Evolutionary conservation across 2,329 filamentous ascomycete genomes (phyloP).

Genomic region (Colletotrichum sidae): DNA sequence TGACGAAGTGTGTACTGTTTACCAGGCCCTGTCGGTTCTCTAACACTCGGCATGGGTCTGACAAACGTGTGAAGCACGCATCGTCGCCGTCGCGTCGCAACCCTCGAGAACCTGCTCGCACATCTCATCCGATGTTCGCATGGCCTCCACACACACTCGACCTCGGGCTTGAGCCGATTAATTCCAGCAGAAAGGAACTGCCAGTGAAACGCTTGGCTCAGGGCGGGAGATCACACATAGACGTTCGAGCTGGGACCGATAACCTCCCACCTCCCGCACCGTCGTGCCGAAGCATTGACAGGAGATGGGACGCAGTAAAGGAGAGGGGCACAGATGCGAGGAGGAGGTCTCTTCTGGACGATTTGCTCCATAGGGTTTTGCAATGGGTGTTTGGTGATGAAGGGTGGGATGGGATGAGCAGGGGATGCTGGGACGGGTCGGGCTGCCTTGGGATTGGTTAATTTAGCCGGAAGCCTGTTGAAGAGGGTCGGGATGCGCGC

Average conservation of each 20-base stretch:
- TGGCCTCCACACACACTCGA: not conserved
- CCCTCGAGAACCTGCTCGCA: conserved; percentile 10
- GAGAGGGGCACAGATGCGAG: too few species aligned
- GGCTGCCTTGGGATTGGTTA: too few species aligned
- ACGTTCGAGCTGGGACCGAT: not conserved
- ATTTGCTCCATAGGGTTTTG: too few species aligned
- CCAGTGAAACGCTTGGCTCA: conserved; percentile 18
- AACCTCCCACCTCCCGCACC: not conserved
- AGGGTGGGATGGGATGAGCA: too few species aligned
- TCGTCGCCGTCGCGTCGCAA: conserved; percentile 17
- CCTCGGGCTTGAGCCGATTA: not conserved
- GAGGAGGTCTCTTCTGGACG: too few species aligned
- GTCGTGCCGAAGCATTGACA: not conserved
- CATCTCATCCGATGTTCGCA: conserved; percentile 9
- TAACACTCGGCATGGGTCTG: not conserved
- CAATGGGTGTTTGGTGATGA: too few species aligned
- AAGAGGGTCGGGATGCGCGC: too few species aligned
- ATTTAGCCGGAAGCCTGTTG: too few species aligned
- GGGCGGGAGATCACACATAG: conserved; percentile 3
- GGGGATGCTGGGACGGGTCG: too few species aligned
- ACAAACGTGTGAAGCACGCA: conserved; percentile 23
- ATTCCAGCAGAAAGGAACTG: not conserved
- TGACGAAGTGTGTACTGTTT: not conserved
- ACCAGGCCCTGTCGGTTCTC: not conserved
- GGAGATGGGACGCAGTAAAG: too few species aligned